These are phyloP conservation scores for Talaromyces ruber DNA, from an alignment of 495 filamentous ascomycete species.

Conservation along the genomic window DNA sequence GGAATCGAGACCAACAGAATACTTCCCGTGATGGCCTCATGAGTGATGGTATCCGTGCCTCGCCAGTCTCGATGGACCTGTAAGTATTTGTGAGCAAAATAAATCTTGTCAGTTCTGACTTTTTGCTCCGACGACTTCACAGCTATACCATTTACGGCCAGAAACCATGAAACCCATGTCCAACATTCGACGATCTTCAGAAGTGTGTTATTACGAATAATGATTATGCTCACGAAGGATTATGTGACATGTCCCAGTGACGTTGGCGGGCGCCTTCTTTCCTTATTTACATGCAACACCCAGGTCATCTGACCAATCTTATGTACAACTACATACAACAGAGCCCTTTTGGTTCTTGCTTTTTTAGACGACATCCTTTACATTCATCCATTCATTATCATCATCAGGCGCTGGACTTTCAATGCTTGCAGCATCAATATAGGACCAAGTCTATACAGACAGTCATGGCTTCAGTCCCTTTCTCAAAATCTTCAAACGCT, in stretches of 20 bases:
- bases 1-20: not conserved
- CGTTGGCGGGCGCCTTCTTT: not conserved
- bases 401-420: not conserved
- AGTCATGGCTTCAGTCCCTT: not conserved
- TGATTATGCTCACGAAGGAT: not conserved
- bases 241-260: not conserved
- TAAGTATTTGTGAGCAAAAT: not conserved
- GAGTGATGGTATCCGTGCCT: not conserved
- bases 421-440: not conserved
- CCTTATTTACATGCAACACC: not conserved
- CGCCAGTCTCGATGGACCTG: not conserved
- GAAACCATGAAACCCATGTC: not conserved
- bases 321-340: not conserved
- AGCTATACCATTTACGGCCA: slow-evolving; percentile 2
- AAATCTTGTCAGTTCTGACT: too few relatives aligned
- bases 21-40: not conserved
- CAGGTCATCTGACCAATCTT: slow-evolving; percentile 1
- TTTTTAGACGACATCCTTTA: not conserved
- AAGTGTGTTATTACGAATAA: not conserved
- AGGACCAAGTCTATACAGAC: not conserved
- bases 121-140: not conserved
- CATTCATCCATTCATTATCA: not conserved
- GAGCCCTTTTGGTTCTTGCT: not conserved
- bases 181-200: not conserved
- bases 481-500: slow-evolving; percentile 23